Evolutionary conservation across 139 green algal genomes (phyloP).

Genomic region (Coelastrella sp.): DNA sequence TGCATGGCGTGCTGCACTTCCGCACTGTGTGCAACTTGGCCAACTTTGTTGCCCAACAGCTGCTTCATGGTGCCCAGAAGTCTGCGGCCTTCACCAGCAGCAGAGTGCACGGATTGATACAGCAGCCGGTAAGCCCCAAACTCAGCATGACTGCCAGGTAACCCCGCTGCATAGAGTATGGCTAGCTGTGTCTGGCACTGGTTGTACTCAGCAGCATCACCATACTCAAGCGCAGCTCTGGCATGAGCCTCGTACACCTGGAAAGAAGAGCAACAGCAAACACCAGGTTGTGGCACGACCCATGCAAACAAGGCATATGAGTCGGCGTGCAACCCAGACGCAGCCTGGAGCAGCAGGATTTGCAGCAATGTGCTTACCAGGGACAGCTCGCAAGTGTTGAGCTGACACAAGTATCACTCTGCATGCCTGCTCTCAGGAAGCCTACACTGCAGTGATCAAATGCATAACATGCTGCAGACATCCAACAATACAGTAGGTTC

Average conservation of each 20-base stretch:
- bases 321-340: too few relatives aligned
- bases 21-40: slow-evolving; percentile 44
- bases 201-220: slow-evolving; percentile 90
- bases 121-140: slow-evolving; percentile 69
- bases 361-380: not conserved
- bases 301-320: too few relatives aligned
- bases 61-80: slow-evolving; percentile 36
- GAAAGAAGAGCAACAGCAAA: not conserved
- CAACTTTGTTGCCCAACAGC: slow-evolving; percentile 31
- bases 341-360: too few relatives aligned
- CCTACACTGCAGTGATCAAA: too few relatives aligned
- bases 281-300: not conserved
- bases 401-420: not conserved
- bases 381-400: too few relatives aligned
- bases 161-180: slow-evolving; percentile 65
- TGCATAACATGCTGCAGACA: not conserved
- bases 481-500: not conserved
- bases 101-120: slow-evolving; percentile 74
- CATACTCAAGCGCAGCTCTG: slow-evolving; percentile 86
- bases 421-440: not conserved
- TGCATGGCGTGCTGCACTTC: slow-evolving; percentile 74
- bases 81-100: slow-evolving; percentile 36
- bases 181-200: slow-evolving; percentile 90
- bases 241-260: slow-evolving; percentile 89
- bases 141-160: slow-evolving; percentile 61